Conservation (phyloP, 257 asterid species). For the Eucommia ulmoides region DNA sequence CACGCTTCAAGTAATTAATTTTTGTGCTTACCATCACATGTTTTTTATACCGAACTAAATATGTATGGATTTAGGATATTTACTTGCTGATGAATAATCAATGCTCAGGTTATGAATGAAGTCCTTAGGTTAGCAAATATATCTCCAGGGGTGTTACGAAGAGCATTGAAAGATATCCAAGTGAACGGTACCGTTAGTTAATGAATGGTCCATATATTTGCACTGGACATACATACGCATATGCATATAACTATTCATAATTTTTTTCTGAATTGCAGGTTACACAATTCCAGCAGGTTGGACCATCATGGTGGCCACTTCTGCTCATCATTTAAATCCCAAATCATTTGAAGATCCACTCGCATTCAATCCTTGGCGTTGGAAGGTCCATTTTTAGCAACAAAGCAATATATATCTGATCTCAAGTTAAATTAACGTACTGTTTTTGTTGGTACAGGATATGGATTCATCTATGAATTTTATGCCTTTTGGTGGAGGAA, state of each 20-base stretch:
- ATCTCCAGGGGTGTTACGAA: conserved; percentile 1
- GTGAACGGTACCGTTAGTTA: neutral
- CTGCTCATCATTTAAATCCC: conserved; percentile 13
- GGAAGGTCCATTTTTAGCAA: conserved; percentile 24
- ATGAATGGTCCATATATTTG: neutral
- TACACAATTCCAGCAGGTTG: conserved; percentile 19
- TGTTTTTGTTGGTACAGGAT: no score
- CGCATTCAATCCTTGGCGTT: conserved; percentile 22
- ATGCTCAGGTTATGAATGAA: conserved; percentile 5
- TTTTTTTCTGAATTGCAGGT: conserved; percentile 6
- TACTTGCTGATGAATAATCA: no score
- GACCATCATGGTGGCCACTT: conserved; percentile 12
- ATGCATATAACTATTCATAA: neutral
- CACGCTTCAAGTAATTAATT: conserved; percentile 13
- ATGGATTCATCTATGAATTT: no score
- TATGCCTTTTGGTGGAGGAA: no score
- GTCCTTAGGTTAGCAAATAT: conserved; percentile 1
- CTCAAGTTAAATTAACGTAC: no score
- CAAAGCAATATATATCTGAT: no score
- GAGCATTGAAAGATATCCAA: conserved; percentile 3
- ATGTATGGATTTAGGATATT: no score
- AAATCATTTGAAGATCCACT: neutral
- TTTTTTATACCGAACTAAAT: neutral
- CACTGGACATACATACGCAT: neutral
- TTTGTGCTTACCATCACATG: neutral